Evolutionary conservation across 1,284 basidiomycete genomes (phyloP), one percentile per base, ranked within the genome.

Genomic region (Ceratobasidium sp.): DNA sequence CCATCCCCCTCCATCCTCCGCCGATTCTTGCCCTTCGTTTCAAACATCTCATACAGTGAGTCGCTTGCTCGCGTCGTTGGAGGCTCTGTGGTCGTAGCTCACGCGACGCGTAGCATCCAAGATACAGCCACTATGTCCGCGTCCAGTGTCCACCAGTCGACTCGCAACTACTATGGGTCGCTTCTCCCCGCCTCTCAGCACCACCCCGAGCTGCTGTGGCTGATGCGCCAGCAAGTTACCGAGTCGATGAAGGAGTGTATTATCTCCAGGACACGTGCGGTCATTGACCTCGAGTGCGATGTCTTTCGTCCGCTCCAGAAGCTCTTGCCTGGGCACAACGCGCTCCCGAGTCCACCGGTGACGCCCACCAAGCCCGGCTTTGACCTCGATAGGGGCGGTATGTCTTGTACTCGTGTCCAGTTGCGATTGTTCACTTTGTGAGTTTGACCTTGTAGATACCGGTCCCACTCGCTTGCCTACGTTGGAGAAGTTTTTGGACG

Each of bases 401-500:
- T 8, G 62, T 80, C 16, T 54, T 55, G 38, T 10, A 41, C 59
- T 33, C 59, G 64, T 79, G 33, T 33, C n/a, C 55, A 52, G 14
- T 59, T 23, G 33, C 38, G 38, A 41, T 41, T 41, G 5, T 10
- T 41, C 10, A 41, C 27, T 30, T 30, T 30, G 27, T 30, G 10
- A 41, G 10, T 41, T 41, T 41, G 5, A 10, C 10, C 38, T 41
- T 41, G 38, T 10, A 41, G 73, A 75, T 16, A 78, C 77, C 16
- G 69, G 78, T 18, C 18, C 68, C 23, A 18, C 62, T 46, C n/a
- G 38, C 38, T 67, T 95, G n/a, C 93, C 92, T 6, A 89, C 92
- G 55, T 88, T 99, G 76, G 93, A 97, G 82, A 89, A 93, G 75
- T 99, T 99, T 86, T 96, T 99, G 84, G 87, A 90, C 78, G 91